Percentiles rank a stretch among this genome's conserved stretches.
These are phyloP conservation scores for Corinectria fuckeliana DNA, from an alignment of 2,329 filamentous ascomycete species.

Conservation along the genomic window DNA sequence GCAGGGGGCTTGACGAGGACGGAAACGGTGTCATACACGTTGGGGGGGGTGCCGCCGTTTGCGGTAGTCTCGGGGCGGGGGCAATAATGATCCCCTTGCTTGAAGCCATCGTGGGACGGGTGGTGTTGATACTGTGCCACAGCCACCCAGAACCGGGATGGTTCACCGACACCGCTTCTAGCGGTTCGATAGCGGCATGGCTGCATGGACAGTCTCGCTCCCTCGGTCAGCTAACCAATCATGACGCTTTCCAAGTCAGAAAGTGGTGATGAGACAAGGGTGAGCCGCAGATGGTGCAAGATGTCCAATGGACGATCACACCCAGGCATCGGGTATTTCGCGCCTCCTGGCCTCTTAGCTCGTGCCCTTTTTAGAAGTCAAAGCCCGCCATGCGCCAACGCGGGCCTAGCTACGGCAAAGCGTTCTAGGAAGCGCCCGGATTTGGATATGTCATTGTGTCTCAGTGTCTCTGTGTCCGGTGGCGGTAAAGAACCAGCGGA, in stretches of 20 bases:
- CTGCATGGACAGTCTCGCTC: slow-evolving; percentile 33
- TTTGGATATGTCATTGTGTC: not conserved
- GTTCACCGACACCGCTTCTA: slow-evolving; percentile 41
- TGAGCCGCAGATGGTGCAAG: slow-evolving; percentile 40
- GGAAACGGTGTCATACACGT: slow-evolving; percentile 39
- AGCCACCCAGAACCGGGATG: slow-evolving; percentile 35
- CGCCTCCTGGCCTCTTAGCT: slow-evolving; percentile 33
- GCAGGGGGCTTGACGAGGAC: slow-evolving; percentile 37
- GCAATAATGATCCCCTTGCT: slow-evolving; percentile 38
- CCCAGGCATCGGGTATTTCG: slow-evolving; percentile 35
- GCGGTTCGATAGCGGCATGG: slow-evolving; percentile 39
- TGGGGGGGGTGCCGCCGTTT: slow-evolving; percentile 39
- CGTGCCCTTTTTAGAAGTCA: slow-evolving; percentile 34
- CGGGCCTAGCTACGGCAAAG: slow-evolving; percentile 13
- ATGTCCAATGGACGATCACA: slow-evolving; percentile 38
- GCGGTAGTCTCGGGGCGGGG: slow-evolving; percentile 36
- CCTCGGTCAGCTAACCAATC: slow-evolving; percentile 37
- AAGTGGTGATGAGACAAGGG: slow-evolving; percentile 40
- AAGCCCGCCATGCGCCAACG: slow-evolving; percentile 21
- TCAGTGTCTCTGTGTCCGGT: not conserved
- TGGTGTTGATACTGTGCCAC: slow-evolving; percentile 38
- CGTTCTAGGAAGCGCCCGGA: slow-evolving; percentile 10
- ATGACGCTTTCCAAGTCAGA: slow-evolving; percentile 31
- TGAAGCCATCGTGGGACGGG: slow-evolving; percentile 38
- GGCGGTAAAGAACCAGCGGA: not conserved